Evolutionary conservation across 345 rosid species (phyloP).

Genomic region (Brassica rapa): DNA sequence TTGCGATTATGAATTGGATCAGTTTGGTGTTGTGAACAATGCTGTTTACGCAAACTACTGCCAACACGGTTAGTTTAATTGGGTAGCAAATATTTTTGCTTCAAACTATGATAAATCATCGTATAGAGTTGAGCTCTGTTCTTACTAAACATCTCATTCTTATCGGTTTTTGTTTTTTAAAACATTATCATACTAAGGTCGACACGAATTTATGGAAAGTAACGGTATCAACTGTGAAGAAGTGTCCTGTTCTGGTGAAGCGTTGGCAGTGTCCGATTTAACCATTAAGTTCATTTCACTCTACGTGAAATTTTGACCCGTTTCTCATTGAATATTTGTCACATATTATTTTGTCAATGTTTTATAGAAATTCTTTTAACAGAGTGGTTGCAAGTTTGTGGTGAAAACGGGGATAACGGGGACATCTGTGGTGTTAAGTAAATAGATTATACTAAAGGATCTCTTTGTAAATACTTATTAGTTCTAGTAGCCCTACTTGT

Average conservation of each 20-base stretch:
- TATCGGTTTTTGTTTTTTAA: neutral
- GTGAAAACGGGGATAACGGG: slow-evolving; percentile 66
- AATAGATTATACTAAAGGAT: too few relatives aligned
- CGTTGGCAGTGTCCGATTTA: slow-evolving; percentile 70
- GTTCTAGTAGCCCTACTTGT: too few relatives aligned
- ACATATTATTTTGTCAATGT: neutral
- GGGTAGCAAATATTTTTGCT: neutral
- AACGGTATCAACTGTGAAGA: slow-evolving; percentile 62
- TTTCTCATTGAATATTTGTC: slow-evolving; percentile 30
- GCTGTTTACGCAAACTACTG: slow-evolving; percentile 84
- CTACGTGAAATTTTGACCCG: slow-evolving; percentile 53
- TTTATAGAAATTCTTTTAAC: neutral
- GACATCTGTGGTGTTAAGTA: slow-evolving; percentile 42
- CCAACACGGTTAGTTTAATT: slow-evolving; percentile 60
- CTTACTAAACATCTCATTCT: neutral
- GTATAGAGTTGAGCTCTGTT: too few relatives aligned
- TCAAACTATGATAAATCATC: slow-evolving; percentile 27
- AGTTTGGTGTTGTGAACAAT: slow-evolving; percentile 82
- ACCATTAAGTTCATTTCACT: slow-evolving; percentile 70
- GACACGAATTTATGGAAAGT: slow-evolving; percentile 66
- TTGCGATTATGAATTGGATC: slow-evolving; percentile 85
- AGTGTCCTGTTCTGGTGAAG: slow-evolving; percentile 61
- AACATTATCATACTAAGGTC: slow-evolving; percentile 46
- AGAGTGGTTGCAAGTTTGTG: slow-evolving; percentile 77
- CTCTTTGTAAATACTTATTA: too few relatives aligned